phyloP scores from a whole-genome alignment of 2,329 filamentous ascomycete species.

The Fusarium chuoi region DNA sequence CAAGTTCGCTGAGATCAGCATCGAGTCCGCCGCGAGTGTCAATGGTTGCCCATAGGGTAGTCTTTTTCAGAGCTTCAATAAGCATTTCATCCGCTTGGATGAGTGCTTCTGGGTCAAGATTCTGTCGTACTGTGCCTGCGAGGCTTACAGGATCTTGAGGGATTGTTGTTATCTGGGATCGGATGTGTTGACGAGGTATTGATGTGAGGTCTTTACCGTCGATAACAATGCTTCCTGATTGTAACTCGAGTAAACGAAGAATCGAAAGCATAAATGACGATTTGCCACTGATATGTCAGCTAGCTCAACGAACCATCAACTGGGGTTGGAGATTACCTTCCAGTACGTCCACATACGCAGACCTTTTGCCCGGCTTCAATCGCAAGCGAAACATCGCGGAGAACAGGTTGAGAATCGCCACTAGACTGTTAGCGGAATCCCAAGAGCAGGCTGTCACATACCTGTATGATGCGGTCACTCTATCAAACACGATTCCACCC shows the following conservation, averaged over 20 bases:
- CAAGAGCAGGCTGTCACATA: not conserved
- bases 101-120: conserved; percentile 55
- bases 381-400: conserved; percentile 28
- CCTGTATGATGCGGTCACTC: conserved; percentile 45
- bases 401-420: conserved; percentile 15
- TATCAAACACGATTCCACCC: conserved; percentile 43
- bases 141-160: conserved; percentile 62
- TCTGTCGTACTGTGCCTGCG: conserved; percentile 57
- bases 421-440: conserved; percentile 14
- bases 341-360: conserved; percentile 62
- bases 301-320: rapidly evolving
- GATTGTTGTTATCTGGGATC: conserved; percentile 55
- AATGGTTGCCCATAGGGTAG: conserved; percentile 54
- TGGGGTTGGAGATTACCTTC: conserved; percentile 28
- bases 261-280: conserved; percentile 59
- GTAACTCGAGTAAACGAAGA: conserved; percentile 59
- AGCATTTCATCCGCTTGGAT: conserved; percentile 52
- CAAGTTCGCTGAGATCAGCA: conserved; percentile 45
- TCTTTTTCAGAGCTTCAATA: conserved; percentile 55
- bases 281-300: conserved; percentile 55
- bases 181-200: conserved; percentile 55
- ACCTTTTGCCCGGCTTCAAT: conserved; percentile 56
- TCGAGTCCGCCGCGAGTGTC: conserved; percentile 52
- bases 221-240: conserved; percentile 52
- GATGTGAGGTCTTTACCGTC: conserved; percentile 55